These are phyloP conservation scores for Protomyces gravidus DNA, from an alignment of 1,139 yeast genomes.

Conservation along the genomic window DNA sequence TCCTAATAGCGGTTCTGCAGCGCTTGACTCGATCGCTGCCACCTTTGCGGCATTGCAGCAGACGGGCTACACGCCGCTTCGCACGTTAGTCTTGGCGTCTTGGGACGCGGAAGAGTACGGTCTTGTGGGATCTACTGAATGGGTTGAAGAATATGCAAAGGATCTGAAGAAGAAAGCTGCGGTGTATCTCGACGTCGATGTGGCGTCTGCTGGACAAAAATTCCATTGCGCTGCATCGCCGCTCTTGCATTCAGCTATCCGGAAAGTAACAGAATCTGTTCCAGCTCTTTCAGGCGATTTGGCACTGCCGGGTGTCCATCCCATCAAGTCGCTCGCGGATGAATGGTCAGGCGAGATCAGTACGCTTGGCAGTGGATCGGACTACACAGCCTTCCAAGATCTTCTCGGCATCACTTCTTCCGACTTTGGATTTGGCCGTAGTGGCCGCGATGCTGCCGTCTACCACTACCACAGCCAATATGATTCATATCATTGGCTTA, in stretches of 20 bases:
- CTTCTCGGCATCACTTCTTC: slow-evolving; percentile 63
- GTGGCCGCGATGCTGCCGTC: slow-evolving; percentile 46
- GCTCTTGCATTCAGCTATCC: slow-evolving; percentile 46
- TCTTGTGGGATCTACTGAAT: slow-evolving; percentile 63
- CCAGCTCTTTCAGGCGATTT: slow-evolving; percentile 48
- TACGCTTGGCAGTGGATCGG: slow-evolving; percentile 62
- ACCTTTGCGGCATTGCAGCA: slow-evolving; percentile 50
- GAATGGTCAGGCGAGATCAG: slow-evolving; percentile 48
- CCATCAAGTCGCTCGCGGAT: slow-evolving; percentile 50
- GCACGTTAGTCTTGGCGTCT: slow-evolving; percentile 57
- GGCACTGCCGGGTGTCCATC: slow-evolving; percentile 4
- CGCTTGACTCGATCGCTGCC: slow-evolving; percentile 55
- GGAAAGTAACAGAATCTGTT: slow-evolving; percentile 40
- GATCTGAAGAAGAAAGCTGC: slow-evolving; percentile 48
- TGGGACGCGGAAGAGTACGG: slow-evolving; percentile 78
- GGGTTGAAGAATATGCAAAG: slow-evolving; percentile 55
- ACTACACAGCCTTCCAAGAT: slow-evolving; percentile 63
- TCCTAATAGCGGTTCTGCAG: slow-evolving; percentile 65
- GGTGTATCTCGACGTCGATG: slow-evolving; percentile 63
- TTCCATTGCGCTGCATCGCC: slow-evolving; percentile 53
- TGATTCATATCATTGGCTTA: slow-evolving; percentile 52
- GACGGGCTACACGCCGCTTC: slow-evolving; percentile 59
- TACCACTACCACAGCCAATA: slow-evolving; percentile 59
- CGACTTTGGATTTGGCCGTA: slow-evolving; percentile 52
- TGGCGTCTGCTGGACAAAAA: slow-evolving; percentile 53